These are phyloP conservation scores for Pythium utonaiense DNA, from an alignment of 352 stramenopile species.

Conservation along the genomic window DNA sequence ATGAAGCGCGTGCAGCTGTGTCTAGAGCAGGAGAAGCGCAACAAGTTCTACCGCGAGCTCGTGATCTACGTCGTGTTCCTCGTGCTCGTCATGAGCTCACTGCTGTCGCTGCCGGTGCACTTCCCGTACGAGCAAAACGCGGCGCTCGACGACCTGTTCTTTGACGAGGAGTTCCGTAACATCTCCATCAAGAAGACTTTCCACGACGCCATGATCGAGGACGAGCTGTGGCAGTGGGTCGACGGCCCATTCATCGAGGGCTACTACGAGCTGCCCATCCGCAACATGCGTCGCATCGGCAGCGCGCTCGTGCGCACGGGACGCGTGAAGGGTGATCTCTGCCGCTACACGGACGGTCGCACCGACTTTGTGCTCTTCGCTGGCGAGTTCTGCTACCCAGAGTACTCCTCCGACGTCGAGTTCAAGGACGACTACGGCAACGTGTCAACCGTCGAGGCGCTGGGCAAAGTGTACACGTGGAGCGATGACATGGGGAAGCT, in stretches of 20 bases:
- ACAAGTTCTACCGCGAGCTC: conserved; percentile 80
- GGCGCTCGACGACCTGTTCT: conserved; percentile 50
- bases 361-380: conserved; percentile 70
- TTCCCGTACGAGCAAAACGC: conserved; percentile 76
- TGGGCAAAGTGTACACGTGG: conserved; percentile 48
- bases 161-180: conserved; percentile 65
- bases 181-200: conserved; percentile 61
- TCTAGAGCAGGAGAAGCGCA: conserved; percentile 78
- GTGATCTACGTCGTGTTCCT: conserved; percentile 74
- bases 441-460: conserved; percentile 9
- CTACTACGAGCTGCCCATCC: conserved; percentile 63
- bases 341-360: conserved; percentile 34
- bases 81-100: conserved; percentile 49
- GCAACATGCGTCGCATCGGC: conserved; percentile 59
- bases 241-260: conserved; percentile 59
- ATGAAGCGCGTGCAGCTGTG: conserved; percentile 83
- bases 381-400: conserved; percentile 67
- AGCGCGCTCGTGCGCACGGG: conserved; percentile 64
- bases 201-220: conserved; percentile 53
- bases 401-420: conserved; percentile 41
- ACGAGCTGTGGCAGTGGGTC: conserved; percentile 75
- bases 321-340: conserved; percentile 50
- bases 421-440: conserved; percentile 52
- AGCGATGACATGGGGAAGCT: conserved; percentile 33
- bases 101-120: conserved; percentile 65